These are phyloP conservation scores for Diplodia corticola DNA, from an alignment of 2,329 filamentous ascomycete species.

Conservation along the genomic window DNA sequence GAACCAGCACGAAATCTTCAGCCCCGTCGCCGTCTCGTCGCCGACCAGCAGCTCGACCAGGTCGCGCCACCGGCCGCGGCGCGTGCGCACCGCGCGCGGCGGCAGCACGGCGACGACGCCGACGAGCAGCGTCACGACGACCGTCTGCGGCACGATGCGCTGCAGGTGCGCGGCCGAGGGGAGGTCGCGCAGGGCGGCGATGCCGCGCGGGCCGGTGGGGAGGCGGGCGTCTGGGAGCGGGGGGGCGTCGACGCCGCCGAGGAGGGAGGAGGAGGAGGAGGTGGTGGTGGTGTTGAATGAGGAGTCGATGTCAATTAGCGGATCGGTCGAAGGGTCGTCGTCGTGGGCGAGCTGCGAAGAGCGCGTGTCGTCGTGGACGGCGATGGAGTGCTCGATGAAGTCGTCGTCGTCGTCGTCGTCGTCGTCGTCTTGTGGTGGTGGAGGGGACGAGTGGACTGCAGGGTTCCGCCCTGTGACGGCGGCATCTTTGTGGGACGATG, in stretches of 20 bases:
- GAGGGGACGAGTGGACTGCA: background rate
- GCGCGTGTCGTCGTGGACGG: slow-evolving; percentile 64
- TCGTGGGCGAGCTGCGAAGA: slow-evolving; percentile 55
- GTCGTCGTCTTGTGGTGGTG: background rate
- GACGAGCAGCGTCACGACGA: slow-evolving; percentile 59
- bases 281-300: slow-evolving; percentile 34
- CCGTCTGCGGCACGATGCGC: slow-evolving; percentile 71
- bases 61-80: slow-evolving; percentile 58
- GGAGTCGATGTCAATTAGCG: background rate
- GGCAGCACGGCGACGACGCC: slow-evolving; percentile 81
- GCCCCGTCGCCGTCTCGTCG: slow-evolving; percentile 80
- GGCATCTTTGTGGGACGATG: background rate
- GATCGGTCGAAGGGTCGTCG: background rate
- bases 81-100: slow-evolving; percentile 57
- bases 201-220: slow-evolving; percentile 41
- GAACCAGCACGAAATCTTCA: slow-evolving; percentile 84
- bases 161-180: slow-evolving; percentile 66
- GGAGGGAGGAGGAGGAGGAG: slow-evolving; percentile 38
- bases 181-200: slow-evolving; percentile 68
- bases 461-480: too few relatives aligned
- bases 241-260: slow-evolving; percentile 35
- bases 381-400: slow-evolving; percentile 79
- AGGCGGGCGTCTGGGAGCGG: slow-evolving; percentile 31
- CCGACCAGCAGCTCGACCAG: slow-evolving; percentile 78
- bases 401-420: slow-evolving; percentile 15